These are phyloP conservation scores for Pugionium cornutum DNA, from an alignment of 345 rosid genomes.

Conservation along the genomic window DNA sequence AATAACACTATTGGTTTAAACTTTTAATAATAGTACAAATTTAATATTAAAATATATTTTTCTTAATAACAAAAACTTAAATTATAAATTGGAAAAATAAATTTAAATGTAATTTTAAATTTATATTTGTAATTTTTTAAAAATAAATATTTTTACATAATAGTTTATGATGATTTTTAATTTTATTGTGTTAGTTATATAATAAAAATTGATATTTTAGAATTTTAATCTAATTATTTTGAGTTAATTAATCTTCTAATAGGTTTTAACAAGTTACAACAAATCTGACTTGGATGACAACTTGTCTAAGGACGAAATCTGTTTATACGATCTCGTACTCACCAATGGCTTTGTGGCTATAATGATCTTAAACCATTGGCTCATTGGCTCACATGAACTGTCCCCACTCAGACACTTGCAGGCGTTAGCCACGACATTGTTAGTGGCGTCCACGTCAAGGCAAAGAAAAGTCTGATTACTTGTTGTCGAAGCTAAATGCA, in stretches of 20 bases:
- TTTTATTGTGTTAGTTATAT: no score
- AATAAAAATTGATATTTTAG: no score
- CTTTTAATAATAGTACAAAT: no score
- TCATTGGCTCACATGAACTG: constrained; percentile 57
- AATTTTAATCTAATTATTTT: no score
- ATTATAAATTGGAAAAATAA: no score
- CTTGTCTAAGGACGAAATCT: constrained; percentile 8
- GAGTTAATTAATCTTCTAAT: not conserved
- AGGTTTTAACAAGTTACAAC: constrained; percentile 14
- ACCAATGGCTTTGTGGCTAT: constrained; percentile 52
- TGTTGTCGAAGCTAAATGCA: constrained; percentile 66
- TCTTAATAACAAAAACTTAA: no score
- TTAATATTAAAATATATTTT: no score
- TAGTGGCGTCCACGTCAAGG: constrained; percentile 64
- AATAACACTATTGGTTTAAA: no score
- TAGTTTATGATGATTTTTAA: no score
- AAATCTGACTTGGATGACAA: constrained; percentile 16
- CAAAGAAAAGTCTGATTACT: constrained; percentile 55
- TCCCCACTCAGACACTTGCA: constrained; percentile 65
- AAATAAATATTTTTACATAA: no score
- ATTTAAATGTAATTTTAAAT: no score
- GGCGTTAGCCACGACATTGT: constrained; percentile 43
- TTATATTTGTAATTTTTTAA: no score
- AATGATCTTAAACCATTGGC: constrained; percentile 80
- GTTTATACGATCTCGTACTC: constrained; percentile 20